Base-by-base conservation (phyloP, 2,329 filamentous ascomycete genomes). In the Colletotrichum tropicale region DNA sequence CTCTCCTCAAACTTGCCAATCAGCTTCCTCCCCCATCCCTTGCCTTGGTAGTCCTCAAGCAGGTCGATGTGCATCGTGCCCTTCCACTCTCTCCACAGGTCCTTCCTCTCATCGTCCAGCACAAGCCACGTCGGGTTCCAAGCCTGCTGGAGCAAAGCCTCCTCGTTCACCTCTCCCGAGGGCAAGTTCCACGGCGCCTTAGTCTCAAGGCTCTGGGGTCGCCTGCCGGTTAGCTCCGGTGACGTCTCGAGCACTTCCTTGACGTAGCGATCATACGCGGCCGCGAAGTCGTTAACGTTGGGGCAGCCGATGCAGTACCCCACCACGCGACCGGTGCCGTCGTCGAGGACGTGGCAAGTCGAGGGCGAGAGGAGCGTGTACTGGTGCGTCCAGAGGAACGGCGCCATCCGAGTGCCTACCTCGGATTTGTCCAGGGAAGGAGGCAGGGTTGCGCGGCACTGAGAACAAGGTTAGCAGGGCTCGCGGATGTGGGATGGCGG, bases 51-150 rank as follows among this genome's bases (percentile, higher is more conserved):
- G 72, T 73, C 79, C 32, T 83, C 83, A 71, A 89, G 79, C 77
- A 90, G 75, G 76, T 90, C 86, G 67, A 89, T 87, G 80, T 89
- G 88, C 87, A 89, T 84, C 73, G 87, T 89, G 6, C 84, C 87
- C 74, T 83, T 79, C 77, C 84, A 87, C 66, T 77, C 78, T 26
- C 77, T 72, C 18, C 80, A 82, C 61, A 87, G 74, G 66, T 82
- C 83, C 75, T 80, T 81, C 75, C 84, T 85, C 15, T 80, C 80
- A 3, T 79, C 81, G 5, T 82, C 80, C 18, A 86, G 77, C 9
- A 89, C 81, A 69, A 89, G 79, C 83, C 85, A 84, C 65, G 80
- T 77, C 36, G 85, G 79, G 66, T 84, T 85, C 78, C 86, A 87
- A 38, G 87, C 86, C 77, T 83, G 79, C 82, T 88, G 87, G 66